phyloP scores from a whole-genome alignment of 2,329 filamentous ascomycete species.

The Raffaelea albimanens region DNA sequence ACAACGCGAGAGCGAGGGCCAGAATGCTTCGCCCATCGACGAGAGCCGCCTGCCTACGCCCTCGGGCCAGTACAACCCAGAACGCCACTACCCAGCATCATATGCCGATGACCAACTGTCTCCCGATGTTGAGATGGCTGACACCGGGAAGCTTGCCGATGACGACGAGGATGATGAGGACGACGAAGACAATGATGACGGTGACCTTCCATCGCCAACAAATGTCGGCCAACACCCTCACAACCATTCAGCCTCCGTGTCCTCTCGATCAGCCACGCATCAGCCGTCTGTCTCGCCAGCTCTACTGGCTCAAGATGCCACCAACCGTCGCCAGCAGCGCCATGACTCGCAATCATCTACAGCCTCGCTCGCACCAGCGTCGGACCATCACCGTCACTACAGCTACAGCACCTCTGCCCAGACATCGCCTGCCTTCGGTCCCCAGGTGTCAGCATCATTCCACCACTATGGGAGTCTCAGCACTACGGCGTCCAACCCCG shows the following conservation, averaged over 20 bases:
- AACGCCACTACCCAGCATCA: slow-evolving; percentile 15
- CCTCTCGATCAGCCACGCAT: not conserved
- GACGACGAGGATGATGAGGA: slow-evolving; percentile 4
- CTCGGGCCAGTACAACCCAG: slow-evolving; percentile 17
- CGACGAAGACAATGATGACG: not conserved
- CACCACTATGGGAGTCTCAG: not conserved
- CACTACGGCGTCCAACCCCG: slow-evolving; percentile 26
- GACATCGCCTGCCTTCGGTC: slow-evolving; percentile 49
- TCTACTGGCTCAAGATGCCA: slow-evolving; percentile 33
- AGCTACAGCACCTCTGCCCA: slow-evolving; percentile 40
- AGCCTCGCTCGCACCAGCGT: slow-evolving; percentile 28
- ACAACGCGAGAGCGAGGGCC: slow-evolving; percentile 29
- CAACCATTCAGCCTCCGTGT: slow-evolving; percentile 13
- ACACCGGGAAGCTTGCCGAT: slow-evolving; percentile 22
- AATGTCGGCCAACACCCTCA: slow-evolving; percentile 24
- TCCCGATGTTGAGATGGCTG: slow-evolving; percentile 53
- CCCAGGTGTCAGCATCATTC: slow-evolving; percentile 19
- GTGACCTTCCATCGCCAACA: slow-evolving; percentile 29
- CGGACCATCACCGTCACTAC: slow-evolving; percentile 38
- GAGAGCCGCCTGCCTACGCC: slow-evolving; percentile 20
- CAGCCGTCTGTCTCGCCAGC: slow-evolving; percentile 44
- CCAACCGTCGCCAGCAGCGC: slow-evolving; percentile 15
- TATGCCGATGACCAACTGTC: slow-evolving; percentile 25
- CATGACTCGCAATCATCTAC: slow-evolving; percentile 46
- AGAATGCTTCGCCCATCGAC: slow-evolving; percentile 11